Conservation (phyloP, 257 asterid species). For the Nicotiana benthamiana region DNA sequence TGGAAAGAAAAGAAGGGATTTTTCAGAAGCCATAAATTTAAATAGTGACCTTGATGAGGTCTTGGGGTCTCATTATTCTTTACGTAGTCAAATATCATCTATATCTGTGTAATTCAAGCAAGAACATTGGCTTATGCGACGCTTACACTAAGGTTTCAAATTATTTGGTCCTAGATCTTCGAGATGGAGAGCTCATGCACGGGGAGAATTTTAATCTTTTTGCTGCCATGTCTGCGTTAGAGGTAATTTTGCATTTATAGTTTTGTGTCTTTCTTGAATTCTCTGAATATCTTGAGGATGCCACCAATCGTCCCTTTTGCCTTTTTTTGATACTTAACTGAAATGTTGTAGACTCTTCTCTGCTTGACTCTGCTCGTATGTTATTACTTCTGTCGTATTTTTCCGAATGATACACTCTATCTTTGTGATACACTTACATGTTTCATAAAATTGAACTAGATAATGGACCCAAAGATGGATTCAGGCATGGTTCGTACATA, state of each 20-base stretch:
- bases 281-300: neutral
- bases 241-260: slow-evolving; percentile 44
- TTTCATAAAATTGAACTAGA: slow-evolving; percentile 35
- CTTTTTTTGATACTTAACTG: neutral
- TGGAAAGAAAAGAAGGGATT: neutral
- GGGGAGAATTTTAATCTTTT: slow-evolving; percentile 87
- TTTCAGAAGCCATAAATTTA: neutral
- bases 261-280: neutral
- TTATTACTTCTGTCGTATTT: no score
- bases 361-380: no score
- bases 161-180: slow-evolving; percentile 59
- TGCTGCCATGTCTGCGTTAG: slow-evolving; percentile 99
- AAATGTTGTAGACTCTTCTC: neutral
- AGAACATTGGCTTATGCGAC: neutral
- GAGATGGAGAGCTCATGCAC: slow-evolving; percentile 72
- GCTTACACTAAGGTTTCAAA: neutral
- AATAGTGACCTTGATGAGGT: neutral
- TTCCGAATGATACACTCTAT: no score
- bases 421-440: neutral
- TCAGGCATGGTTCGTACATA: slow-evolving; percentile 93
- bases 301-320: neutral
- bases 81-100: neutral
- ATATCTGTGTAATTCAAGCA: neutral
- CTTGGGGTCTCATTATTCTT: neutral
- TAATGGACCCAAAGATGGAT: slow-evolving; percentile 99